Conservation (phyloP, 1,284 basidiomycete genomes). For the Sporisorium graminicola region DNA sequence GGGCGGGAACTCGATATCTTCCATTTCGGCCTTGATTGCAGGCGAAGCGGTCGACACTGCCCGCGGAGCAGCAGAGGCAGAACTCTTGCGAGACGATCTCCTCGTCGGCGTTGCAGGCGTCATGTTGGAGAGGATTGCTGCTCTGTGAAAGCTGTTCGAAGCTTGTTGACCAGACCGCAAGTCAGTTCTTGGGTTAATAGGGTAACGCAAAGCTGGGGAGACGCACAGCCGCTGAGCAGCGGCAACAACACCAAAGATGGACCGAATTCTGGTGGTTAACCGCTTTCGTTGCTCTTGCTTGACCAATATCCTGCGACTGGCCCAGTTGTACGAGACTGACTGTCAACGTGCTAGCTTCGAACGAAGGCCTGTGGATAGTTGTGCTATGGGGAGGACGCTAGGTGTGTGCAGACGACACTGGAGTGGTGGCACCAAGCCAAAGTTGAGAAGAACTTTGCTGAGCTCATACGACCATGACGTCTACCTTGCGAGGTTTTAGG, state of each 20-base stretch:
- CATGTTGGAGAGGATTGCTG: not conserved
- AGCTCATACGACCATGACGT: conserved; percentile 25
- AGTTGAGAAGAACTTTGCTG: not conserved
- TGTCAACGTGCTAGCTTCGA: not conserved
- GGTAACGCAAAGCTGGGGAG: not conserved
- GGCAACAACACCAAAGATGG: conserved; percentile 6
- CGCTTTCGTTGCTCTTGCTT: not conserved
- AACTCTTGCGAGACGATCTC: conserved; percentile 9
- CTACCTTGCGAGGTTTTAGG: not conserved
- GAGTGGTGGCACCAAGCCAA: not conserved
- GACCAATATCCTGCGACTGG: no score
- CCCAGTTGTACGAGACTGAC: not conserved
- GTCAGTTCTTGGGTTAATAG: not conserved
- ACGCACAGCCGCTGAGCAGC: conserved; percentile 19
- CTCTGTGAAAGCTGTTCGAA: not conserved
- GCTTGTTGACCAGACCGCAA: not conserved
- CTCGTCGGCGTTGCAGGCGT: conserved; percentile 8
- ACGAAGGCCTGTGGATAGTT: no score
- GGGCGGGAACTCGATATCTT: conserved; percentile 11
- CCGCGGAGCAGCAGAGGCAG: not conserved
- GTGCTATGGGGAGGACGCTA: not conserved
- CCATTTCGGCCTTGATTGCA: conserved; percentile 12
- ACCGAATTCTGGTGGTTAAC: conserved; percentile 25
- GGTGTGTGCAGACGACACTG: not conserved
- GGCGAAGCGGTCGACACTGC: conserved; percentile 18